Evolutionary conservation across 495 filamentous ascomycete species (phyloP).

Genomic region (Clavariopsis aquatica): DNA sequence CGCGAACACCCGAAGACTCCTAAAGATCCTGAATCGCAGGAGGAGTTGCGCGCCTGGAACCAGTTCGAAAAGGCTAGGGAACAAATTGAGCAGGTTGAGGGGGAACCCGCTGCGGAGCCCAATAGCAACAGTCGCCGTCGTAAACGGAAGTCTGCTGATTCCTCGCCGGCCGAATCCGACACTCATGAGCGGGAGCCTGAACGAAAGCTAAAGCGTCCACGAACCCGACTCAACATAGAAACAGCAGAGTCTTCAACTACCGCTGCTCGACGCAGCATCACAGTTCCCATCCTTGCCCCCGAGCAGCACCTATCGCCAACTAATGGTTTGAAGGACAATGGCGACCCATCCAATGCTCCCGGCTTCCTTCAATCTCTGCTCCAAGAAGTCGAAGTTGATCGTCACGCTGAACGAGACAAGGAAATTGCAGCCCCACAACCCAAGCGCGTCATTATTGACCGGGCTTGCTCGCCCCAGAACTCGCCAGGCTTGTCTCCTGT

Average conservation of each 20-base stretch:
- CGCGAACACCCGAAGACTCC: constrained; percentile 46
- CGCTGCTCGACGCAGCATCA: constrained; percentile 29
- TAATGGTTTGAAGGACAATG: constrained; percentile 27
- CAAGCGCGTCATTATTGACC: constrained; percentile 39
- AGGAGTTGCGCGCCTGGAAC: constrained; percentile 85
- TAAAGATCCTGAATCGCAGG: constrained; percentile 67
- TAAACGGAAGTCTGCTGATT: constrained; percentile 78
- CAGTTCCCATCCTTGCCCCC: background rate
- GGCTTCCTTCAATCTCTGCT: constrained; percentile 80
- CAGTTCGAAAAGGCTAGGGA: constrained; percentile 81
- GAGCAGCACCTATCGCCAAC: constrained; percentile 26
- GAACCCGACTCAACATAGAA: constrained; percentile 61
- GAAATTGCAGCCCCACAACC: constrained; percentile 36
- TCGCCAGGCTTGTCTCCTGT: constrained; percentile 75
- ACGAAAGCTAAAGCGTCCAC: constrained; percentile 80
- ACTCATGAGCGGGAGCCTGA: constrained; percentile 66
- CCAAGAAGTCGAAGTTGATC: constrained; percentile 79
- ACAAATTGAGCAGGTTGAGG: constrained; percentile 39
- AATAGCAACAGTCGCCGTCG: constrained; percentile 51
- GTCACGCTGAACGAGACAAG: constrained; percentile 40
- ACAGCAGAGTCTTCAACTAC: constrained; percentile 41
- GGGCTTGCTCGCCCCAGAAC: constrained; percentile 54
- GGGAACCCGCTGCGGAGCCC: constrained; percentile 25
- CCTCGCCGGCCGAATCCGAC: constrained; percentile 66
- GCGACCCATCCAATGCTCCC: constrained; percentile 50